Evolutionary conservation across 176 grass and related monocot species (phyloP).

Genomic region (Rhynchospora breviuscula): DNA sequence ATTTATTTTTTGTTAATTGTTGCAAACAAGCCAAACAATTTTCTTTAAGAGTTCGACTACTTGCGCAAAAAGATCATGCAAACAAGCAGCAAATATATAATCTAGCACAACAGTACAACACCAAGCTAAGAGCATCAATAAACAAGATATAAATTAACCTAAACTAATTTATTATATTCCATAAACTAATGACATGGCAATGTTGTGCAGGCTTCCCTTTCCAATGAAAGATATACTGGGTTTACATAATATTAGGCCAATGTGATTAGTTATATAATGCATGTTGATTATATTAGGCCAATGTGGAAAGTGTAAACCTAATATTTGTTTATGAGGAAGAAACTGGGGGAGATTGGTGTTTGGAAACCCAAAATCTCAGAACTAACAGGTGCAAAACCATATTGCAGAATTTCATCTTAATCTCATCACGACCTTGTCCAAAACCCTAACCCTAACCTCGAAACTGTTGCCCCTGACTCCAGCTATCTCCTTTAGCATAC

Average conservation of each 20-base stretch:
- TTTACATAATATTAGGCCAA: neutral
- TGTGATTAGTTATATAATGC: neutral
- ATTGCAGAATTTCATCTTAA: neutral
- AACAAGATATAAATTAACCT: neutral
- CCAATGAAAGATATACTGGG: neutral
- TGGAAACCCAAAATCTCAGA: neutral
- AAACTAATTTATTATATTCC: neutral
- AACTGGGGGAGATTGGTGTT: neutral
- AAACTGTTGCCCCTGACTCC: neutral
- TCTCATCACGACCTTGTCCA: neutral
- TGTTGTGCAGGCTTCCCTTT: neutral
- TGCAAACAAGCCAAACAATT: neutral
- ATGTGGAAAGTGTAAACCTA: neutral
- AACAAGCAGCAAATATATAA: neutral
- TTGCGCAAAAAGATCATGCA: neutral
- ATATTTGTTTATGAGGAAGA: neutral
- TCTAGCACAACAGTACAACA: neutral
- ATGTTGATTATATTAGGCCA: neutral
- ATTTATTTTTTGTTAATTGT: too few relatives aligned
- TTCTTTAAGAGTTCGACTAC: neutral
- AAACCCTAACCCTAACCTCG: neutral
- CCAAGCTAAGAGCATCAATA: neutral
- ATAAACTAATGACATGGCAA: neutral
- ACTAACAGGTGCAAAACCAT: neutral
- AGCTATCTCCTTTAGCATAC: neutral